phyloP scores from a whole-genome alignment of 805 yeast species.

The Ogataea methanolica region DNA sequence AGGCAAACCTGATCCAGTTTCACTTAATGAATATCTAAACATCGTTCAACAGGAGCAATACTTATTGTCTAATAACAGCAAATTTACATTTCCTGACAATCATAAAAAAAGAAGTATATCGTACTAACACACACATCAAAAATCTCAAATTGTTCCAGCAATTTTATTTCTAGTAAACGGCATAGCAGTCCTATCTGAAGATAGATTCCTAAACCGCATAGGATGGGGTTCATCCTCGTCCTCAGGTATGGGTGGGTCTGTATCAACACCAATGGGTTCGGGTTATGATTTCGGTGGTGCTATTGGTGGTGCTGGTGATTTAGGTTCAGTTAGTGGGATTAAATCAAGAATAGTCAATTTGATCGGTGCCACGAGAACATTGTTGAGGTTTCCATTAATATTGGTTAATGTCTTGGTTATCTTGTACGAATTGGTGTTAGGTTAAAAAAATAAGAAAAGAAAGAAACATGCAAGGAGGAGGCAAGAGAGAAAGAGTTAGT shows the following conservation, averaged over 20 bases:
- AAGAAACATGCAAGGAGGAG: conserved; percentile 6
- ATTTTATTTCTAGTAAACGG: conserved; percentile 50
- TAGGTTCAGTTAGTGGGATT: conserved; percentile 16
- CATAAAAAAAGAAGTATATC: neutral
- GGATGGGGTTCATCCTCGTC: conserved; percentile 40
- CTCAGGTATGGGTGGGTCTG: conserved; percentile 15
- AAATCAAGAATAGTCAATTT: conserved; percentile 47
- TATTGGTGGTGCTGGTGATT: conserved; percentile 16
- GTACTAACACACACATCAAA: conserved; percentile 11
- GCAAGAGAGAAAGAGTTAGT: conserved; percentile 1
- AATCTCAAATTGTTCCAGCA: conserved; percentile 20
- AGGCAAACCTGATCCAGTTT: neutral
- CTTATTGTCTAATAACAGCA: neutral
- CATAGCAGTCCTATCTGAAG: conserved; percentile 56
- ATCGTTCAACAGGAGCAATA: too few relatives aligned
- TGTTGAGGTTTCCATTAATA: conserved; percentile 53
- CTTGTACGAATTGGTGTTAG: conserved; percentile 48
- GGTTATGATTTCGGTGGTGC: conserved; percentile 11
- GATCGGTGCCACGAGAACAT: conserved; percentile 55
- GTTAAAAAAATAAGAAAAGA: conserved; percentile 26
- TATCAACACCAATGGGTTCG: conserved; percentile 19
- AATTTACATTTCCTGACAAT: neutral
- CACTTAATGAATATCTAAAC: too few relatives aligned
- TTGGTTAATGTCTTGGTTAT: conserved; percentile 46
- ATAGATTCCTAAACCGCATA: conserved; percentile 46